Evolutionary conservation across 805 yeast genomes (phyloP), one percentile per base, ranked within the genome.

Genomic region (Cyberlindnera samutprakarnensis): DNA sequence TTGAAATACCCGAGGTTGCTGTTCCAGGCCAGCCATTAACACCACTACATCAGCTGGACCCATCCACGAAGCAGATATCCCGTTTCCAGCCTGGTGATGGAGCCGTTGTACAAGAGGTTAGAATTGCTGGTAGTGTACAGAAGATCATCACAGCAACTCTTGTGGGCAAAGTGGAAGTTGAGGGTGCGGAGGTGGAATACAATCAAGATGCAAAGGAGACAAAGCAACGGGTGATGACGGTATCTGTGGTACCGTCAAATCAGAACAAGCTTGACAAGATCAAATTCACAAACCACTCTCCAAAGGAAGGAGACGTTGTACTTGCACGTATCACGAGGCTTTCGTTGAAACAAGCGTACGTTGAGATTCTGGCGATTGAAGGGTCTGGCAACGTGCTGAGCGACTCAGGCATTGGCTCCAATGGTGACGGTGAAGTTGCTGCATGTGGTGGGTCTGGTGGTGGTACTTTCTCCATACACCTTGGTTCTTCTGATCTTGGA

Each of bases 11-110:
- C 14, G 57, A 62, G 20, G 14, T 19, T 14, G 28, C 33, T 3
- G 64, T 78, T n/a, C 95, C 96, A 1, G 95, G 96, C 1, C 95
- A 86, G 46, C 70, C 78, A 25, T 63, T 86, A 16, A 68, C 76
- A 14, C 88, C 92, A 1, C 59, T 66, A 6, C 66, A 61, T 44
- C 64, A 66, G 2, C 62, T 60, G 12, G 41, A 46, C 6, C 58
- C 57, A n/a, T 47, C 46, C 7, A 52, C 18, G 13, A 31, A 52
- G 12, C 27, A 42, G 7, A 50, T 68, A 3, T 54, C 62, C 25
- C 66, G 64, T 36, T 84, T 69, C 45, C 50, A 62, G 5, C 58
- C 85, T 2, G 94, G 95, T 5, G 56, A 61, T 14, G 95, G 95
- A 8, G 67, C 84, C 1, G 67, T 70, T 20, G 41, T 73, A 4